Evolutionary conservation across 345 rosid genomes (phyloP).

Genomic region (Zanthoxylum bungeanum): DNA sequence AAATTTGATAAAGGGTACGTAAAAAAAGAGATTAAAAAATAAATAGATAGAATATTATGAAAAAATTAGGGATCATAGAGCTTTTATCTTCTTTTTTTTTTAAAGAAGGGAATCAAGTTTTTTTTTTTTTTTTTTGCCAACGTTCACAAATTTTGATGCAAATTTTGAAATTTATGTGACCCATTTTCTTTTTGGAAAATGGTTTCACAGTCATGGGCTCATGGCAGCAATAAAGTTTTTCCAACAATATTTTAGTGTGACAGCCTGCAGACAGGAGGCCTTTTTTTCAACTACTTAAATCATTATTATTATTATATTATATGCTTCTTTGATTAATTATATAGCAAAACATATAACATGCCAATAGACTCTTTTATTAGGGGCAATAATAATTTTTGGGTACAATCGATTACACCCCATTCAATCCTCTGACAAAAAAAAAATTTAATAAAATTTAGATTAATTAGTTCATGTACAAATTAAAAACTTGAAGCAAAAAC

Average conservation of each 20-base stretch:
- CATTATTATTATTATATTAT: neutral
- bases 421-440: neutral
- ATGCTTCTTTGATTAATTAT: neutral
- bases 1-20: too few species aligned
- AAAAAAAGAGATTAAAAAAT: too few species aligned
- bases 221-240: neutral
- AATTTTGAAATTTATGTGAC: neutral
- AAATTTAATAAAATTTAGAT: neutral
- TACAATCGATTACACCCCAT: too few species aligned
- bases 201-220: neutral
- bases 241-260: slow-evolving; percentile 5
- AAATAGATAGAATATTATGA: too few species aligned
- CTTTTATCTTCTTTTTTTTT: too few species aligned
- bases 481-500: too few species aligned
- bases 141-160: neutral
- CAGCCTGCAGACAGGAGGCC: neutral
- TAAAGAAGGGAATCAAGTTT: too few species aligned
- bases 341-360: neutral
- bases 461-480: neutral
- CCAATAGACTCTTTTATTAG: neutral
- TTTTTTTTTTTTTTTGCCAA: too few species aligned
- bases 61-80: too few species aligned
- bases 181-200: neutral
- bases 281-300: neutral
- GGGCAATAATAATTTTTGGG: slow-evolving; percentile 15